phyloP scores from a whole-genome alignment of 148 eudicot species.

The Euryodendron excelsum region DNA sequence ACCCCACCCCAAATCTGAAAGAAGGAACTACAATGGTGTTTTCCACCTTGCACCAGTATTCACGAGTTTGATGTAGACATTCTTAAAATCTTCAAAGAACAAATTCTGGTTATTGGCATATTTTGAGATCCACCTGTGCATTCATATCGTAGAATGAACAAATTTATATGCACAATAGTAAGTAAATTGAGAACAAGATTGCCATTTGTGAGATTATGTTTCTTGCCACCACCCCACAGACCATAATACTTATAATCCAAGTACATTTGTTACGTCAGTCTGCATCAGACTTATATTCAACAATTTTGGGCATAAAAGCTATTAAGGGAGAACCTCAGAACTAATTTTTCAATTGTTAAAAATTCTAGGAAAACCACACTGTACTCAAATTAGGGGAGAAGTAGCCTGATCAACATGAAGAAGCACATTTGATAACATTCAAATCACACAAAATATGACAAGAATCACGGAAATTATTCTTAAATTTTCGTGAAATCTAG shows the following conservation, averaged over 20 bases:
- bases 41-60: constrained; percentile 86
- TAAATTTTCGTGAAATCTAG: background rate
- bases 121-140: constrained; percentile 71
- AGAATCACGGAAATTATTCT: background rate
- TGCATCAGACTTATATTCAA: background rate
- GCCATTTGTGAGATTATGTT: background rate
- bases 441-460: background rate
- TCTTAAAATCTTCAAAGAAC: constrained; percentile 83
- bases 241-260: background rate
- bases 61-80: constrained; percentile 80
- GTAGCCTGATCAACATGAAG: background rate
- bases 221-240: background rate
- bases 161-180: background rate
- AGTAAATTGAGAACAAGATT: background rate
- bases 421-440: background rate
- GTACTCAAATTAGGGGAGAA: background rate
- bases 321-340: background rate
- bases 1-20: background rate
- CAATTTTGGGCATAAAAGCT: background rate
- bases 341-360: background rate
- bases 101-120: constrained; percentile 67
- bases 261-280: background rate
- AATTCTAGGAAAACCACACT: background rate
- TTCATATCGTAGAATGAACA: background rate
- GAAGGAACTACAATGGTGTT: constrained; percentile 21